Percentiles rank a stretch among this genome's conserved stretches.
phyloP scores from a whole-genome alignment of 2,329 filamentous ascomycete species.

The Fusarium sp. region DNA sequence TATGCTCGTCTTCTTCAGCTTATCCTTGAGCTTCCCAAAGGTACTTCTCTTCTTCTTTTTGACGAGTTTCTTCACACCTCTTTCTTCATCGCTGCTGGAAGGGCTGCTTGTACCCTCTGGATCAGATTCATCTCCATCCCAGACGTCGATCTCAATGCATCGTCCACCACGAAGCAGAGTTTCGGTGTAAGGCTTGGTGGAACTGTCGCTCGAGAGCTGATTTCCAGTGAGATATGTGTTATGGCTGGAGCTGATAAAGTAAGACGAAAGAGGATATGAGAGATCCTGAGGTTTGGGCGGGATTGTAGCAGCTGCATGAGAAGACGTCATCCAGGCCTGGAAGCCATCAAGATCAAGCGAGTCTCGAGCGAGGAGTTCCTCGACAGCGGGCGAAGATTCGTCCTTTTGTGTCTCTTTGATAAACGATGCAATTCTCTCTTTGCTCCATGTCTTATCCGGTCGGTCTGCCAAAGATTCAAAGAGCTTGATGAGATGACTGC shows the following conservation, averaged over 20 bases:
- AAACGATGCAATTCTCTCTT: slow-evolving; percentile 59
- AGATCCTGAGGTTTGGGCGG: slow-evolving; percentile 63
- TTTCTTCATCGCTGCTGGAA: slow-evolving; percentile 61
- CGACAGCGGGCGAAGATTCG: slow-evolving; percentile 45
- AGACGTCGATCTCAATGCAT: slow-evolving; percentile 94
- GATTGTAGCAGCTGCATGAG: slow-evolving; percentile 56
- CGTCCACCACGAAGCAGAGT: slow-evolving; percentile 86
- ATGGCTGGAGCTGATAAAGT: slow-evolving; percentile 94
- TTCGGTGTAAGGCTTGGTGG: slow-evolving; percentile 87
- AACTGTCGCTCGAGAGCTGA: slow-evolving; percentile 87
- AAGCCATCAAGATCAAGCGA: slow-evolving; percentile 62
- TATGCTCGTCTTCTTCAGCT: slow-evolving; percentile 61
- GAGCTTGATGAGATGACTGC: slow-evolving; percentile 59
- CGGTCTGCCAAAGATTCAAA: slow-evolving; percentile 58
- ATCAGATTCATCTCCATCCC: slow-evolving; percentile 85
- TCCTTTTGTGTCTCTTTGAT: slow-evolving; percentile 59
- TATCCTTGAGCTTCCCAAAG: slow-evolving; percentile 73
- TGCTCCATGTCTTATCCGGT: slow-evolving; percentile 57
- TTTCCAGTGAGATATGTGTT: slow-evolving; percentile 94
- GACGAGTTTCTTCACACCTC: slow-evolving; percentile 60
- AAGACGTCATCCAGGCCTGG: slow-evolving; percentile 67
- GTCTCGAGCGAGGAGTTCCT: slow-evolving; percentile 43
- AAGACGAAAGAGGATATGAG: slow-evolving; percentile 84
- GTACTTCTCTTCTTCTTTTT: slow-evolving; percentile 65
- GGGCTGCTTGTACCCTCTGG: slow-evolving; percentile 55